These are phyloP conservation scores for Irpex sp. DNA, from an alignment of 1,284 basidiomycete genomes.

Conservation along the genomic window DNA sequence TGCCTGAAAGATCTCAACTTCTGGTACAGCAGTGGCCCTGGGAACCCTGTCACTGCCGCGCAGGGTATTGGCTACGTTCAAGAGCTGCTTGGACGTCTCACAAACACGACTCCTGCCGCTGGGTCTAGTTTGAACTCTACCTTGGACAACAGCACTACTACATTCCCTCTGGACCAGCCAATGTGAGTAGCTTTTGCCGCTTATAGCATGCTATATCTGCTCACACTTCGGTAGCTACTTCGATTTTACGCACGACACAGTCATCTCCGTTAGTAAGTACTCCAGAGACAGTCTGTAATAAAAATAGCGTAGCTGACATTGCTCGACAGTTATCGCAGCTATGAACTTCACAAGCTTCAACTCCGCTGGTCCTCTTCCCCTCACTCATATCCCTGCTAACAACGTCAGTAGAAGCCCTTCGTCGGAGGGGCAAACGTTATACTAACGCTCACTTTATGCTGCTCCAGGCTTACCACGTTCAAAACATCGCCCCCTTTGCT, in stretches of 20 bases:
- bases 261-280: slow-evolving; percentile 22
- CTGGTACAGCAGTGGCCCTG: slow-evolving; percentile 55
- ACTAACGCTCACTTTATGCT: neutral
- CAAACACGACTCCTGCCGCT: slow-evolving; percentile 45
- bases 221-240: slow-evolving; percentile 32
- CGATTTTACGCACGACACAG: slow-evolving; percentile 50
- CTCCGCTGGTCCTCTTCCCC: slow-evolving; percentile 50
- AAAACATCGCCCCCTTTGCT: neutral
- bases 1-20: slow-evolving; percentile 30
- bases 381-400: slow-evolving; percentile 48
- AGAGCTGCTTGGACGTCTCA: slow-evolving; percentile 50
- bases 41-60: slow-evolving; percentile 50
- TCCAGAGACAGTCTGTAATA: neutral
- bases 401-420: neutral
- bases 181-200: neutral
- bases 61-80: slow-evolving; percentile 67
- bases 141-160: slow-evolving; percentile 45
- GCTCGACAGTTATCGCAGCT: slow-evolving; percentile 44
- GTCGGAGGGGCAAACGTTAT: neutral
- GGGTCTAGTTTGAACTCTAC: slow-evolving; percentile 54
- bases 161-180: slow-evolving; percentile 57
- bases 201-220: neutral
- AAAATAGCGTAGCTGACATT: neutral
- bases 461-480: neutral
- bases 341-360: slow-evolving; percentile 62